Percentiles rank a stretch among this genome's conserved stretches.
These are phyloP conservation scores for Cytospora schulzeri DNA, from an alignment of 2,329 filamentous ascomycete species.

Conservation along the genomic window DNA sequence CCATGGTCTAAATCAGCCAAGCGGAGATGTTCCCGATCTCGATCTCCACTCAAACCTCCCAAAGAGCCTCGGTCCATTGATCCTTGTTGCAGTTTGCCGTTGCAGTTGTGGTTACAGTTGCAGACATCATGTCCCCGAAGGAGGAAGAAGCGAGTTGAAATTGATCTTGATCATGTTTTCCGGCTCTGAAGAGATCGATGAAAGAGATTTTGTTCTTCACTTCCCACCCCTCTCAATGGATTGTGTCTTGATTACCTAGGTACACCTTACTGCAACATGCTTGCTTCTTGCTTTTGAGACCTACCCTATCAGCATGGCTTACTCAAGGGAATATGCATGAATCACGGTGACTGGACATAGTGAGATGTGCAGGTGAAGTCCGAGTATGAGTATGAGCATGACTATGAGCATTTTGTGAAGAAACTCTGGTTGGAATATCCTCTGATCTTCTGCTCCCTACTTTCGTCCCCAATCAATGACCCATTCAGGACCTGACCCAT, in stretches of 20 bases:
- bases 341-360: background rate
- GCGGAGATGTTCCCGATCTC: background rate
- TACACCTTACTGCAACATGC: background rate
- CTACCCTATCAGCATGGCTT: background rate
- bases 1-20: background rate
- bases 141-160: background rate
- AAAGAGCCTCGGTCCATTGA: background rate
- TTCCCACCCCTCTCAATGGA: background rate
- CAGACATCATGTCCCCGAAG: background rate
- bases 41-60: background rate
- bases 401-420: too few relatives aligned
- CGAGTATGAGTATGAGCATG: too few relatives aligned
- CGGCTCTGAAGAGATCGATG: constrained; percentile 1
- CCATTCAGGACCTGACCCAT: background rate
- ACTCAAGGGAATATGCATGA: background rate
- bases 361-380: background rate
- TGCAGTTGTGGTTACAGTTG: background rate
- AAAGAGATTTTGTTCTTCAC: background rate
- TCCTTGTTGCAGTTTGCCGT: background rate
- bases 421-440: background rate
- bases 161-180: background rate
- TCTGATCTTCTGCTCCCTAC: background rate
- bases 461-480: background rate
- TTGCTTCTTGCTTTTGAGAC: background rate
- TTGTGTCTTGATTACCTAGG: background rate